Percentiles rank a stretch among this genome's conserved stretches.
Conservation (phyloP, 345 rosid genomes). For the Murraya paniculata region DNA sequence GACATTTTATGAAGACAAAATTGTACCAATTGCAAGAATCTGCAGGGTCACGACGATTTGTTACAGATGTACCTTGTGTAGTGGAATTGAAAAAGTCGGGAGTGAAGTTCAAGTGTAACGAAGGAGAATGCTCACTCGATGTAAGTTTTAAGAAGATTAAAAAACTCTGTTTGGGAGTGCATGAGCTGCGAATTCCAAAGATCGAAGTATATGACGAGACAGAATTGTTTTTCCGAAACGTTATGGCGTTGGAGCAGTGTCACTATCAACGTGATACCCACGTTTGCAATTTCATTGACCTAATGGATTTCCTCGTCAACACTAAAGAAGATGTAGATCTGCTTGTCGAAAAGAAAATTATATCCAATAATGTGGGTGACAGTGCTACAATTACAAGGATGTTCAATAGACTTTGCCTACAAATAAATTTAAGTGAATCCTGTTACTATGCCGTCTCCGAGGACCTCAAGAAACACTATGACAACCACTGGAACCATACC, state of each 20-base stretch:
- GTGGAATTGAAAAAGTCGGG: neutral
- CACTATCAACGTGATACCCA: neutral
- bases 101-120: neutral
- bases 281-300: neutral
- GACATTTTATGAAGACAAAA: neutral
- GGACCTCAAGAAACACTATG: neutral
- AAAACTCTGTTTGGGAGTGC: too few relatives aligned
- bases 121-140: neutral
- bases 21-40: neutral
- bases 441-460: neutral
- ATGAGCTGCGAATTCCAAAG: neutral
- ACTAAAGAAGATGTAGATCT: conserved; percentile 14
- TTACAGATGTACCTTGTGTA: neutral
- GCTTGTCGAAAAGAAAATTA: conserved; percentile 5
- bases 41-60: neutral
- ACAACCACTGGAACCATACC: neutral
- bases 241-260: conserved; percentile 17
- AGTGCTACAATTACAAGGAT: neutral
- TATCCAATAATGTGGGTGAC: neutral
- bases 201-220: neutral
- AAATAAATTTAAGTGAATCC: neutral
- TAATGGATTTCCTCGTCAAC: neutral
- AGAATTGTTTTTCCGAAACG: conserved; percentile 12
- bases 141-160: neutral
- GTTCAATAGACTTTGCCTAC: conserved; percentile 8